Base-by-base conservation (phyloP, 129 eudicot genomes). In the Scalesia atractyloides region DNA sequence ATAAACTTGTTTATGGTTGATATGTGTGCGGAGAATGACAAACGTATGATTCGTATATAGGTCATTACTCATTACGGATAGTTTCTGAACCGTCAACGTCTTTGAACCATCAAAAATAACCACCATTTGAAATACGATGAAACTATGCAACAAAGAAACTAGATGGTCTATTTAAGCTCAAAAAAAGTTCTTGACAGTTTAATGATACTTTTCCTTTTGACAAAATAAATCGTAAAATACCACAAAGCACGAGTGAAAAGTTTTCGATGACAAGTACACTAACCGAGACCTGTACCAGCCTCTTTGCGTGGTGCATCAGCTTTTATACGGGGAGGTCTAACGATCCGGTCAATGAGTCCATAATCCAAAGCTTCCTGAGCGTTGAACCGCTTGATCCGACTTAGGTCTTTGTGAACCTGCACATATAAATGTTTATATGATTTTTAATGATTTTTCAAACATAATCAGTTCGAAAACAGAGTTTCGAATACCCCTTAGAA, bases 331-430 rank as follows among this genome's bases (percentile, higher is more conserved):
- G 88, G 80, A 22, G 94, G 94, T 84, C 89, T 81, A 4, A 86
- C 86, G 30, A 91, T 75, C 18, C 85, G 76, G 79, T 91, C 97
- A 72, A 91, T 84, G 16, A 91, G 80, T 14, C 97, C 97, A 37
- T 91, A 88, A 49, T 91, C 97, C 39, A 91, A 64, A 68, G 97
- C 97, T 69, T 77, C 86, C 72, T 88, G 85, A 49, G 91, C 89
- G 65, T 69, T 79, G 74, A 91, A 88, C 3, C 74, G 70, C 84
- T 79, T 86, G 64, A 79, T 44, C 51, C 83, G 73, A 20, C 83
- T 73, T 5, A 88, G 73, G 82, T 91, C 92, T 70, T 88, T 60
- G 76, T 84, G 47, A 62, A 87, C 75, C 95, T 91, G 90, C 82
- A 76, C 18, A 52, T n/a, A n/a, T n/a, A n/a, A n/a, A n/a, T n/a